phyloP scores from a whole-genome alignment of 208 protist species.

The Strigomonas culicis region DNA sequence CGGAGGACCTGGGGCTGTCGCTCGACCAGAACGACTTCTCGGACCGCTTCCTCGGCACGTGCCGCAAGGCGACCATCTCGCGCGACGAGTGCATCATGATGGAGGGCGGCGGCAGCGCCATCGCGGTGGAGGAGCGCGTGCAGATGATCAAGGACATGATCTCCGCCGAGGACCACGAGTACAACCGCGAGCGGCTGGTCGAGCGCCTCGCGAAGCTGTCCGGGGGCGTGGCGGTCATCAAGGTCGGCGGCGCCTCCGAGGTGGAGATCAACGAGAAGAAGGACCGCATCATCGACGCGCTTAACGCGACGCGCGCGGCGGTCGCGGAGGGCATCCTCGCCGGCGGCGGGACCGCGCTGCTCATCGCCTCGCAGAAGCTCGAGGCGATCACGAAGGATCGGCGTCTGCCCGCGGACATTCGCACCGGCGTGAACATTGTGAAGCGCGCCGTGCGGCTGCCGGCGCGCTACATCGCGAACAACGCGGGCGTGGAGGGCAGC shows the following conservation, averaged over 20 bases:
- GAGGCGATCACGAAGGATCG: conserved; percentile 51
- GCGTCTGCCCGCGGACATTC: conserved; percentile 88
- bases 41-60: conserved; percentile 56
- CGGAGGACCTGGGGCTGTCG: conserved; percentile 90
- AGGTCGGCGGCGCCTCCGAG: conserved; percentile 97
- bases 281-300: conserved; percentile 98
- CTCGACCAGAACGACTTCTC: conserved; percentile 69
- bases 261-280: conserved; percentile 99
- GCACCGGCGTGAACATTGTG: conserved; percentile 96
- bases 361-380: conserved; percentile 89
- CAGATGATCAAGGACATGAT: conserved; percentile 92
- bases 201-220: conserved; percentile 98
- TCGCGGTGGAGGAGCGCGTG: conserved; percentile 89
- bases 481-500: conserved; percentile 97
- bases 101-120: conserved; percentile 92
- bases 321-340: conserved; percentile 99
- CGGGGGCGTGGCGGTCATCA: conserved; percentile 96
- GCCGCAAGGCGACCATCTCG: conserved; percentile 88
- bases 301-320: conserved; percentile 98
- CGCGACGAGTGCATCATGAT: conserved; percentile 98
- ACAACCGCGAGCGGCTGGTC: conserved; percentile 97
- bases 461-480: conserved; percentile 94
- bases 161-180: conserved; percentile 84
- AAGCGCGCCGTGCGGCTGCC: conserved; percentile 90
- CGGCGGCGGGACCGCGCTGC: conserved; percentile 96